phyloP scores from a whole-genome alignment of 441 rosid species.

The Manihot esculenta region DNA sequence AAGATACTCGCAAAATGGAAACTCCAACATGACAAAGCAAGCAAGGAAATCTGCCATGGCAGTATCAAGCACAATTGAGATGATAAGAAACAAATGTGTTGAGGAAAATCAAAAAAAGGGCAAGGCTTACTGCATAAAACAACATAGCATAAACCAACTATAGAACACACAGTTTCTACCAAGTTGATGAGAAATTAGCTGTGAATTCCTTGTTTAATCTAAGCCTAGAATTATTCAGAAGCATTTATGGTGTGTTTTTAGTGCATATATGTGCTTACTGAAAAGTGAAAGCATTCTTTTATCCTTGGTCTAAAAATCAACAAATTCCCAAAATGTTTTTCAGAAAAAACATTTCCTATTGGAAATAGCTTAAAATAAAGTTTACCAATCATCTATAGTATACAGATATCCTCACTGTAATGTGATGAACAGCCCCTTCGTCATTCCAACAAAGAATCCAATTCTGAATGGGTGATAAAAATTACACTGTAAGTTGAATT shows the following conservation, averaged over 20 bases:
- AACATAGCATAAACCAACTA: neutral
- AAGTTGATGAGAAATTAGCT: neutral
- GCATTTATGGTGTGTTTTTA: neutral
- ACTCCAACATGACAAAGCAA: conserved; percentile 98
- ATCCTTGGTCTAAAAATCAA: neutral
- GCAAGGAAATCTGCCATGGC: conserved; percentile 74
- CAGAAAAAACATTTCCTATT: neutral
- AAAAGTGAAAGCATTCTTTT: neutral
- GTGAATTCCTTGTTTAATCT: neutral
- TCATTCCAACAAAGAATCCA: neutral
- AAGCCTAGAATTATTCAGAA: neutral
- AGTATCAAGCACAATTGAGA: conserved; percentile 17
- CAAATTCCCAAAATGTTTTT: neutral
- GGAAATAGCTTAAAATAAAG: too few species aligned
- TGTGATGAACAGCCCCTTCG: neutral
- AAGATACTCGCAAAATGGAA: conserved; percentile 96
- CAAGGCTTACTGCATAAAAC: neutral
- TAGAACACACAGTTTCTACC: neutral
- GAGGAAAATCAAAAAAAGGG: neutral
- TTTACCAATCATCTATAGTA: neutral
- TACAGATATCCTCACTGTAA: neutral
- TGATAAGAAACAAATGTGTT: neutral
- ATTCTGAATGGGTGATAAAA: neutral
- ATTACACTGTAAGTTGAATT: neutral
- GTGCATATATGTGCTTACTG: neutral